Conservation (phyloP, 371 early-diverging fungal genomes). For the Mucor saturninus region DNA sequence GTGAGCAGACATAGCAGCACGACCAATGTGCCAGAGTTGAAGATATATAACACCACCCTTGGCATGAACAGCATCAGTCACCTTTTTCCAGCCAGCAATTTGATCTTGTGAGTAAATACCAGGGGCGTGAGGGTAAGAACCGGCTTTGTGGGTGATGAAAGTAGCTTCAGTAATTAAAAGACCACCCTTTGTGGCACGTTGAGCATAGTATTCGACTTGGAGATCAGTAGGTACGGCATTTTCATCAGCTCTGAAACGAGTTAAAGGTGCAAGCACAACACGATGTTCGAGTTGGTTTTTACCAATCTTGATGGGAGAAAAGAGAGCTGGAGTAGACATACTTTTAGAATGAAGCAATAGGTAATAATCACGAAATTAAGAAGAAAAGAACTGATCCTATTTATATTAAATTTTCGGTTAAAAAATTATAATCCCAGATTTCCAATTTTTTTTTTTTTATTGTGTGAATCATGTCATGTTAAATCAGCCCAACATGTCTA, state of each 20-base stretch:
- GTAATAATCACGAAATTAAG: background rate
- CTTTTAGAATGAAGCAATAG: background rate
- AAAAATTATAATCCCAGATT: too few relatives aligned
- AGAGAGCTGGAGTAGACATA: slow-evolving; percentile 1
- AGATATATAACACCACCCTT: slow-evolving; percentile 60
- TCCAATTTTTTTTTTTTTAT: too few relatives aligned
- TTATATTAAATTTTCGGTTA: too few relatives aligned
- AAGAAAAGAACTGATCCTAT: background rate
- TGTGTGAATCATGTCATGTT: too few relatives aligned
- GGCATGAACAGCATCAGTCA: slow-evolving; percentile 60
- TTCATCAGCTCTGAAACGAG: slow-evolving; percentile 46
- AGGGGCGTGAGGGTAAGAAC: slow-evolving; percentile 41
- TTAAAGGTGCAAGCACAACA: slow-evolving; percentile 61
- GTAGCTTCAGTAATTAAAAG: slow-evolving; percentile 64
- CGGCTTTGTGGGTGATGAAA: slow-evolving; percentile 44
- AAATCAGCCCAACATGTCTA: too few relatives aligned
- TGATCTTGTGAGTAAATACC: slow-evolving; percentile 51
- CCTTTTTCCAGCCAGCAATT: slow-evolving; percentile 59
- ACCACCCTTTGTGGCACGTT: slow-evolving; percentile 62
- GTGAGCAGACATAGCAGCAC: slow-evolving; percentile 11
- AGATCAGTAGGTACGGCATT: slow-evolving; percentile 48
- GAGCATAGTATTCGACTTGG: slow-evolving; percentile 58
- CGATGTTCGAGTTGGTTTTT: slow-evolving; percentile 48
- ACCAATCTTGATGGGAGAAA: slow-evolving; percentile 23
- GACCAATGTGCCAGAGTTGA: slow-evolving; percentile 63